These are phyloP conservation scores for Didymella keratinophila DNA, from an alignment of 2,329 filamentous ascomycete genomes.

Conservation along the genomic window DNA sequence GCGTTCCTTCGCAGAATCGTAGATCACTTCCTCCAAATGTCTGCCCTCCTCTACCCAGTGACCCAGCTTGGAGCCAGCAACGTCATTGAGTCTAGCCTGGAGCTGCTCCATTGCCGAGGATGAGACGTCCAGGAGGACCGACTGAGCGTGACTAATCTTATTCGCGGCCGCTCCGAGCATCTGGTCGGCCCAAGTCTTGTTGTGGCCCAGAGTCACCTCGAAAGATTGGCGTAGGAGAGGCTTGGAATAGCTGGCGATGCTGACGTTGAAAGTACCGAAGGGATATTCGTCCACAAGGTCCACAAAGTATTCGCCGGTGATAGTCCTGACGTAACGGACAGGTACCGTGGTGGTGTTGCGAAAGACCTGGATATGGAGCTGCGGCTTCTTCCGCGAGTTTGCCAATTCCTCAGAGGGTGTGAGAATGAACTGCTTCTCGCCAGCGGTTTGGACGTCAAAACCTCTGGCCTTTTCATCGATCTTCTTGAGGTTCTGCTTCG, in stretches of 20 bases:
- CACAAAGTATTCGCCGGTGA: constrained; percentile 63
- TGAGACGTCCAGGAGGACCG: constrained; percentile 34
- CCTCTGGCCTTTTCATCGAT: constrained; percentile 45
- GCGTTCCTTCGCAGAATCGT: constrained; percentile 18
- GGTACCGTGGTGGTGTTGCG: constrained; percentile 55
- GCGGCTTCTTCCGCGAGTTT: constrained; percentile 53
- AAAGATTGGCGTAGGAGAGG: constrained; percentile 47
- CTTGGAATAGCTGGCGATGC: constrained; percentile 51
- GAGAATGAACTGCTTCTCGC: constrained; percentile 62
- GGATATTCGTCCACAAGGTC: constrained; percentile 60
- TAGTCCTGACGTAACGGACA: constrained; percentile 57
- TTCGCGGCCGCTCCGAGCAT: constrained; percentile 31
- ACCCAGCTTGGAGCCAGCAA: neutral
- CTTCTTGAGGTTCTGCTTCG: constrained; percentile 20
- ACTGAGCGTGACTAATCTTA: constrained; percentile 32
- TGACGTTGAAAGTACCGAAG: constrained; percentile 59
- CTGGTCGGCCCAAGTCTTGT: constrained; percentile 39
- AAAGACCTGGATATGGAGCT: constrained; percentile 59
- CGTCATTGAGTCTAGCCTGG: constrained; percentile 7
- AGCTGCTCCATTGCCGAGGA: constrained; percentile 25
- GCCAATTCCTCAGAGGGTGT: constrained; percentile 57
- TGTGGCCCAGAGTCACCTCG: constrained; percentile 43
- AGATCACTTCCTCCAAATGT: constrained; percentile 9
- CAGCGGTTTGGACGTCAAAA: constrained; percentile 63
- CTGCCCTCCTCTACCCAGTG: constrained; percentile 12